Evolutionary conservation across 306 rosid species (phyloP).

Genomic region (Sicyos edulis): DNA sequence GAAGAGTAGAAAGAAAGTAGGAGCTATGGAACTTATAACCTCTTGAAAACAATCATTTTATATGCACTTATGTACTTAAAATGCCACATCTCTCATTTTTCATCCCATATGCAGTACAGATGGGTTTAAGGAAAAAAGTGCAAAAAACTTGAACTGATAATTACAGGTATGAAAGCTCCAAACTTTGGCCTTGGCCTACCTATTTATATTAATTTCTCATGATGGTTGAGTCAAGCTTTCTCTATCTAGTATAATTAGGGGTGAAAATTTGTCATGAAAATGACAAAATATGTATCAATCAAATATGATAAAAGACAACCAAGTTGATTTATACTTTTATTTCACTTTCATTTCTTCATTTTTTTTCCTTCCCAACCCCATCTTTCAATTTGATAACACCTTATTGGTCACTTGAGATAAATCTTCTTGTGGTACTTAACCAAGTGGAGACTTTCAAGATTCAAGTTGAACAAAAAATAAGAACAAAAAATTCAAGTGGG

Average conservation of each 20-base stretch:
- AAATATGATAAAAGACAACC: slow-evolving; percentile 6
- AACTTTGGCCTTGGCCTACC: neutral
- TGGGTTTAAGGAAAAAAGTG: neutral
- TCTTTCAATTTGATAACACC: neutral
- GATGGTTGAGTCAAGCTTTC: neutral
- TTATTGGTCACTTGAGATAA: neutral
- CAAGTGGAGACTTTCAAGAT: neutral
- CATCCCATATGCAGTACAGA: neutral
- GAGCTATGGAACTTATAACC: too few species aligned
- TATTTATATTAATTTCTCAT: neutral
- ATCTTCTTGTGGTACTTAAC: neutral
- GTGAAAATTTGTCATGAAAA: slow-evolving; percentile 17
- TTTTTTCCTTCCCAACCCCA: slow-evolving; percentile 9
- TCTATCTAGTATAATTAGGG: slow-evolving; percentile 23
- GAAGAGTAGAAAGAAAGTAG: too few species aligned
- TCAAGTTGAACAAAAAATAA: neutral
- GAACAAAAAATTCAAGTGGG: neutral
- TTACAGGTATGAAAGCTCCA: neutral
- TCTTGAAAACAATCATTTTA: too few species aligned
- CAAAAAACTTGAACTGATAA: neutral
- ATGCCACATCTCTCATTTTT: neutral
- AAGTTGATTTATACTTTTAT: neutral
- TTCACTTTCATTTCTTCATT: neutral
- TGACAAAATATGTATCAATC: slow-evolving; percentile 19
- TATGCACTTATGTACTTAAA: too few species aligned